Evolutionary conservation across 768 basidiomycete species (phyloP).

Genomic region (Tulasnella sp.): DNA sequence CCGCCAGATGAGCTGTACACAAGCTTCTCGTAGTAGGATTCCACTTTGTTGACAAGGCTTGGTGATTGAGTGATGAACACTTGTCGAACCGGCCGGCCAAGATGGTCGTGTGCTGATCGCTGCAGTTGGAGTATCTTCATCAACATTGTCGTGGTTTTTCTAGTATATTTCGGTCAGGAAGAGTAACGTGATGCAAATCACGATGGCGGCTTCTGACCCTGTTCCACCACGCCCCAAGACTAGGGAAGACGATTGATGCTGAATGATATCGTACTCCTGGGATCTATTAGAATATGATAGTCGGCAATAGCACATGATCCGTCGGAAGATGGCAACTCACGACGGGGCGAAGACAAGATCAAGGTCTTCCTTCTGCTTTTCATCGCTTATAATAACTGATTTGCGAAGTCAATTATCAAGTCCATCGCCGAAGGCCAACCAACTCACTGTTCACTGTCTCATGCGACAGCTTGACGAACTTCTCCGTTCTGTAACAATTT

Average conservation of each 20-base stretch:
- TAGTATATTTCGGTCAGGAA: neutral
- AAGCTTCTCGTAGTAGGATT: conserved; percentile 50
- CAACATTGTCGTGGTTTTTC: conserved; percentile 19
- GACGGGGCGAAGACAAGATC: conserved; percentile 28
- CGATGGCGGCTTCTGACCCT: conserved; percentile 37
- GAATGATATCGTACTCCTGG: conserved; percentile 46
- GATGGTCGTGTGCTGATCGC: neutral
- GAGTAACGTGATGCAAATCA: too few species aligned
- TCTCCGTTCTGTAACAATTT: too few species aligned
- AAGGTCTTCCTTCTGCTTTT: conserved; percentile 30
- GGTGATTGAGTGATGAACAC: conserved; percentile 17
- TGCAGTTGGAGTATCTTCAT: conserved; percentile 14
- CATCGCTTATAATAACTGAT: neutral
- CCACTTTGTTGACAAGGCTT: conserved; percentile 57
- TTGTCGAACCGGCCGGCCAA: neutral
- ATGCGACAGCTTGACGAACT: too few species aligned
- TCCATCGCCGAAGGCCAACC: too few species aligned
- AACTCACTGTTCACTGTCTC: neutral
- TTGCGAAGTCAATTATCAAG: too few species aligned
- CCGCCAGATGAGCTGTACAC: conserved; percentile 33
- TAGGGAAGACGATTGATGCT: conserved; percentile 50
- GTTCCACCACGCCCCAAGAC: conserved; percentile 65
- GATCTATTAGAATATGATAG: conserved; percentile 23
- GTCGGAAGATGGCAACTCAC: conserved; percentile 20
- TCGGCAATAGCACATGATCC: neutral